Evolutionary conservation across 441 rosid species (phyloP).

Genomic region (Corymbia citriodora): DNA sequence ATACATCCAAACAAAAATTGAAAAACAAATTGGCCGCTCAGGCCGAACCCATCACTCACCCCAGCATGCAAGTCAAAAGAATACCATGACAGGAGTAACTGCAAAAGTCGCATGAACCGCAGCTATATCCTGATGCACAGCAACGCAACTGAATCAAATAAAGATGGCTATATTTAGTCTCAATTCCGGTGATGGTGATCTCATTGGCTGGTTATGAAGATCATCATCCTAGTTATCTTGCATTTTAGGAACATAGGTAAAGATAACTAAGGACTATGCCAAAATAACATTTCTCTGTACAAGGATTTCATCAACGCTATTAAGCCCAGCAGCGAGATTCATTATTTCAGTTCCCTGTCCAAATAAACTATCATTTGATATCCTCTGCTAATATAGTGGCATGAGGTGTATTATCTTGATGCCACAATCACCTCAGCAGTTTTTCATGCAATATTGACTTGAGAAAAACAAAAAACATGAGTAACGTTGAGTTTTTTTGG

Average conservation of each 20-base stretch:
- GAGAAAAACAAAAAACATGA: not conserved
- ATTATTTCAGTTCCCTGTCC: not conserved
- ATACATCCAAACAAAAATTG: not conserved
- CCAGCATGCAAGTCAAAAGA: not conserved
- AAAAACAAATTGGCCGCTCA: not conserved
- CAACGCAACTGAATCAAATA: not conserved
- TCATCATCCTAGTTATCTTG: not conserved
- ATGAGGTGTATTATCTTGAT: not conserved
- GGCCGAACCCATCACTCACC: not conserved
- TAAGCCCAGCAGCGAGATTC: not conserved
- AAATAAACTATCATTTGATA: not conserved
- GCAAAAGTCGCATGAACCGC: not conserved
- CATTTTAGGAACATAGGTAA: not conserved
- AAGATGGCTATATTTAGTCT: not conserved
- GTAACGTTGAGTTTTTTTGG: slow-evolving; percentile 17
- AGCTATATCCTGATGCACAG: not conserved
- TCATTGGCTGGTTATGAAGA: not conserved
- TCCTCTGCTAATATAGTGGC: not conserved
- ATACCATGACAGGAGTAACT: not conserved
- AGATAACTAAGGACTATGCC: not conserved
- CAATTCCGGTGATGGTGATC: not conserved
- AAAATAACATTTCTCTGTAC: not conserved
- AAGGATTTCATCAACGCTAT: not conserved
- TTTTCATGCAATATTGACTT: not conserved
- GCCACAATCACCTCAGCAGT: not conserved